Evolutionary conservation across 78 protist species (phyloP), one percentile per base, ranked within the genome.

Genomic region (Salpingoeca rosetta): DNA sequence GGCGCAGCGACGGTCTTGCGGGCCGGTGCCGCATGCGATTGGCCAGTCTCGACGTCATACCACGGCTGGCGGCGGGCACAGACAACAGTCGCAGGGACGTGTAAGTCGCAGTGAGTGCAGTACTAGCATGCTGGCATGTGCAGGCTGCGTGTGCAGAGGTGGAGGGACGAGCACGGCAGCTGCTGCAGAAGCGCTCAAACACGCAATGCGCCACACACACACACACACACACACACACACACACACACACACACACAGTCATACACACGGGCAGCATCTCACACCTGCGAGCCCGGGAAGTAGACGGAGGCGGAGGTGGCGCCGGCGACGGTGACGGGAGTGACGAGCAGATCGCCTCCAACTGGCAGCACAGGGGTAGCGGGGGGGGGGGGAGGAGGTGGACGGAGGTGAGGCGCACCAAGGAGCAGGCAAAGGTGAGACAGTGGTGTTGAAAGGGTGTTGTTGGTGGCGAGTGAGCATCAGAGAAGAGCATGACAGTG

Each of bases 201-300:
- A 36, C 83, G 26, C n/a, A n/a, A n/a, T n/a, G n/a, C n/a, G n/a
- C n/a, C n/a, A n/a, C n/a, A n/a, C n/a, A n/a, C n/a, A n/a, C n/a
- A n/a, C 39, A 80, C 83, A 80, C 83, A 80, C 83, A 36, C 83
- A 80, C 83, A 80, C 83, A 80, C 43, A 17, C 83, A 80, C 83
- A 80, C 83, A 80, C 83, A 36, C 83, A 80, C 56, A 44, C 3
- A 80, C n/a, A n/a, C n/a, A n/a, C n/a, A n/a, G n/a, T n/a, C n/a
- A n/a, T n/a, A n/a, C n/a, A n/a, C n/a, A n/a, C n/a, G n/a, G n/a
- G n/a, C n/a, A n/a, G n/a, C n/a, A n/a, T n/a, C n/a, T n/a, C 57
- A 12, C 57, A 45, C 57, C 57, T 45, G 76, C 17, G 11, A 7
- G 76, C 76, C 76, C 17, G 76, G 76, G n/a, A 65, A 24, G 76